Evolutionary conservation across 768 basidiomycete genomes (phyloP).

Genomic region (Tephrocybe rancida): DNA sequence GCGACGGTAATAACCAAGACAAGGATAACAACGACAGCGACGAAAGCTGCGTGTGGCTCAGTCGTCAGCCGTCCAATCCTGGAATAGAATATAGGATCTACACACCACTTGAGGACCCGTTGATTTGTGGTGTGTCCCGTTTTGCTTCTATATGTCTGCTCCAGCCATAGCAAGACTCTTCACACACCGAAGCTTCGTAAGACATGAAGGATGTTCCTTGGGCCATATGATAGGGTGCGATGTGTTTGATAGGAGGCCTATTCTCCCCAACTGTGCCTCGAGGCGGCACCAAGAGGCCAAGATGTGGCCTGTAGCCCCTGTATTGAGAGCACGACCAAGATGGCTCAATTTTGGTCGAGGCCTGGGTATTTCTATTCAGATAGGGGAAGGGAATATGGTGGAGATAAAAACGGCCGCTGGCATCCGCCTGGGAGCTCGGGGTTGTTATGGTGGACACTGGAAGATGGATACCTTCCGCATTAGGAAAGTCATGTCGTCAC

Average conservation of each 20-base stretch:
- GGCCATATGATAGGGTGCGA: not conserved
- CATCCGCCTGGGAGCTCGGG: not conserved
- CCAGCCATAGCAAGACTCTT: not conserved
- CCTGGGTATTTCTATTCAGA: no score
- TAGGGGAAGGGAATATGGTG: no score
- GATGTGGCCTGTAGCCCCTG: not conserved
- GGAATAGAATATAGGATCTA: conserved; percentile 1
- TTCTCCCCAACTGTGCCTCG: conserved; percentile 1
- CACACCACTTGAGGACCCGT: conserved; percentile 53
- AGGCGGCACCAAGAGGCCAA: not conserved
- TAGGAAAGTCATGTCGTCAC: not conserved
- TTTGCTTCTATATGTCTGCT: conserved; percentile 13
- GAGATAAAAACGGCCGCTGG: not conserved
- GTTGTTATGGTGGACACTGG: not conserved
- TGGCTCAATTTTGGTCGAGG: no score
- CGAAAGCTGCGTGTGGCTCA: conserved; percentile 46
- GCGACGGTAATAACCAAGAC: conserved; percentile 53
- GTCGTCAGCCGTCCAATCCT: not conserved
- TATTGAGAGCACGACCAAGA: no score
- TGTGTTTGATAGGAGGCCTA: conserved; percentile 1
- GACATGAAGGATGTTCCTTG: not conserved
- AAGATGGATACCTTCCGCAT: not conserved
- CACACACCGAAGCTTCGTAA: not conserved
- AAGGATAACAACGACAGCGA: conserved; percentile 60
- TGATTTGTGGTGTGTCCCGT: conserved; percentile 47